Base-by-base conservation (phyloP, 2,329 filamentous ascomycete genomes). In the Microdochium trichocladiopsis region DNA sequence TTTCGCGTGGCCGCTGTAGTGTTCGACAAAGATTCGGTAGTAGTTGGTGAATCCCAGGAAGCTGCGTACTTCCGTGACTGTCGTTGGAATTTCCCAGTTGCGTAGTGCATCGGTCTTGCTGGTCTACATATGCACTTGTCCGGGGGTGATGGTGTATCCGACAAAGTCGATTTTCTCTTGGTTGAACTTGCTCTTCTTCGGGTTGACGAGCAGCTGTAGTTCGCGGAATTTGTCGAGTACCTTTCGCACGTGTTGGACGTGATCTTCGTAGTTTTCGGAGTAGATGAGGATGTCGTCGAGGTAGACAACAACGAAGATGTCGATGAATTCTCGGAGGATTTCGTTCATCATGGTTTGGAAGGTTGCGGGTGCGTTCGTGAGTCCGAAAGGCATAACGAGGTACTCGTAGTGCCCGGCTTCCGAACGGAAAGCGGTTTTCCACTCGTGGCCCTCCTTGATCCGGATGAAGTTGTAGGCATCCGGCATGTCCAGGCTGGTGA, bases 41-140 rank as follows among this genome's bases (percentile, higher is more conserved):
- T 64, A 69, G 45, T 69, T 68, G 3, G 51, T 55, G 43, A 69
- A 66, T 10, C 63, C 60, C n/a, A 69, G 21, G 52, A 69, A 68
- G 1, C 43, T 51, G 53, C 59, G 56, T 4, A 62, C 57, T 21
- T 55, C 56, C 25, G 56, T 57, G 2, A 62, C 50, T 5, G 16
- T 58, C 6, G 4, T 53, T 3, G 57, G 63, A 18, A 9, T 36
- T 47, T 49, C 5, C 64, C 56, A 69, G 4, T 63, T 33, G 11
- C 14, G 21, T 14, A 69, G 56, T 31, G 52, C 52, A 41, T 52
- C 50, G 12, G 65, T 57, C 48, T 66, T 66, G 2, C 52, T 51
- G 47, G 47, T 52, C 49, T 66, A 52, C 47, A 68, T 64, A 21
- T 47, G 25, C 18, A 70, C 56, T 50, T 60, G 52, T 37, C 57